Conservation (phyloP, 2,329 filamentous ascomycete species). For the Hymenoscyphus albidus region DNA sequence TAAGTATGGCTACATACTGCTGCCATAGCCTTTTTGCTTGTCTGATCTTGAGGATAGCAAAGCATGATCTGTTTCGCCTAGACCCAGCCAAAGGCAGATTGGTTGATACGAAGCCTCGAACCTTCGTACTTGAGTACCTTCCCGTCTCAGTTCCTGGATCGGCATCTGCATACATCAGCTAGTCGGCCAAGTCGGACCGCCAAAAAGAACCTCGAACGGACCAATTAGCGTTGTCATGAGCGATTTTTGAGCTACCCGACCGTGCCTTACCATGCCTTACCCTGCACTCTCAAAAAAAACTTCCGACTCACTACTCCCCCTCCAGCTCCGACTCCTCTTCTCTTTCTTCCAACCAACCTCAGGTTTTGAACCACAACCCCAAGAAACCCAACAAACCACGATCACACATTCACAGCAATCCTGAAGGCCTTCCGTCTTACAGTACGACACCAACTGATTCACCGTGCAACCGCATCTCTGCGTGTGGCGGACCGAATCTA, state of each 20-base stretch:
- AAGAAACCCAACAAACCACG: neutral
- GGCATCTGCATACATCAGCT: neutral
- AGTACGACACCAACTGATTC: slow-evolving; percentile 6
- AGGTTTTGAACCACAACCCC: slow-evolving; percentile 10
- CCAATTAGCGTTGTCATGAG: slow-evolving; percentile 2
- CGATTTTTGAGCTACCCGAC: slow-evolving; percentile 1
- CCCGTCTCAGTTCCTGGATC: neutral
- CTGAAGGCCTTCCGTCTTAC: neutral
- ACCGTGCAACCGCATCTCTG: slow-evolving; percentile 7
- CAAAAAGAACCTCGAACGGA: neutral
- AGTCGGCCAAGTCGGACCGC: neutral
- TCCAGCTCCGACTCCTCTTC: neutral
- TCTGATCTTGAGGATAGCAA: neutral
- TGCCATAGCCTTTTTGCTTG: neutral
- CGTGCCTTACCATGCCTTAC: too few relatives aligned
- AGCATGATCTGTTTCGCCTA: neutral
- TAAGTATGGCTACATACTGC: too few relatives aligned
- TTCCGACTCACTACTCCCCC: neutral
- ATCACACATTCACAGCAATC: neutral
- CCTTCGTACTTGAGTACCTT: too few relatives aligned
- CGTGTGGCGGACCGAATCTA: slow-evolving; percentile 9
- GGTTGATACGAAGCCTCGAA: too few relatives aligned
- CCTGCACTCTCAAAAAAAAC: neutral
- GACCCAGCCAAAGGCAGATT: neutral
- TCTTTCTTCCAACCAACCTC: neutral